Base-by-base conservation (phyloP, 352 stramenopile species). In the Chrysophaeum taylorii region DNA sequence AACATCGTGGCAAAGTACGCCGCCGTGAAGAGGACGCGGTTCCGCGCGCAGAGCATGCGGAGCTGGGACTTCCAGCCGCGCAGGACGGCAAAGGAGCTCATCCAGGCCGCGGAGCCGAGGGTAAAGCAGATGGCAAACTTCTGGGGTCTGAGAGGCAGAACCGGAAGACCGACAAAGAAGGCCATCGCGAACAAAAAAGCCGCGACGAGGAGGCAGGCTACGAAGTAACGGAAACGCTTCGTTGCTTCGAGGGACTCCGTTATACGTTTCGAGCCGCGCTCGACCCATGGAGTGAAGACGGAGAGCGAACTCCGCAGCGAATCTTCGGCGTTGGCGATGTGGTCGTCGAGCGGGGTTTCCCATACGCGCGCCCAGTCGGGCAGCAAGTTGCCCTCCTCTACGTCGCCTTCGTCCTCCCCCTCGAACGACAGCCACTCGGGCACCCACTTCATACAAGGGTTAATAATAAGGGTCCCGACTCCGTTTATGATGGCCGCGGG, bases 61-160 rank as follows among this genome's bases (percentile, higher is more conserved):
- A 79, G 18, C 48, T 78, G 77, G 15, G 52, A 52, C 16, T 29
- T 38, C 15, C 71, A 72, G 15, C 78, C 76, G 62, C 74, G 53
- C 52, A 74, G 14, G 18, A 70, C 18, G 23, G 62, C 70, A 39
- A 72, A 73, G 25, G 70, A 63, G 43, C 2, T 21, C 76, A 82
- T 82, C 66, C 79, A 80, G 45, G 60, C 77, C 9, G 82, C 16
- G 42, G 74, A 81, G 4, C 76, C 78, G 45, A 81, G 52, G 1
- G 78, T 82, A 60, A 82, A 82, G 16, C 57, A 71, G 23, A 83
- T 37, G 12, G 77, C 78, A 52, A 83, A 83, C 45, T 83, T 83
- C 36, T 67, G 64, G n/a, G 78, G 78, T 21, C 78, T 57, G 21
- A 80, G 29, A 1, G 82, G 39, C 33, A 81, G 48, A 16, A 63